A percentile compares a stretch with the other conserved stretches of the same genome.
Conservation (phyloP, 2,329 filamentous ascomycete genomes). For the Seiridium unicorne region DNA sequence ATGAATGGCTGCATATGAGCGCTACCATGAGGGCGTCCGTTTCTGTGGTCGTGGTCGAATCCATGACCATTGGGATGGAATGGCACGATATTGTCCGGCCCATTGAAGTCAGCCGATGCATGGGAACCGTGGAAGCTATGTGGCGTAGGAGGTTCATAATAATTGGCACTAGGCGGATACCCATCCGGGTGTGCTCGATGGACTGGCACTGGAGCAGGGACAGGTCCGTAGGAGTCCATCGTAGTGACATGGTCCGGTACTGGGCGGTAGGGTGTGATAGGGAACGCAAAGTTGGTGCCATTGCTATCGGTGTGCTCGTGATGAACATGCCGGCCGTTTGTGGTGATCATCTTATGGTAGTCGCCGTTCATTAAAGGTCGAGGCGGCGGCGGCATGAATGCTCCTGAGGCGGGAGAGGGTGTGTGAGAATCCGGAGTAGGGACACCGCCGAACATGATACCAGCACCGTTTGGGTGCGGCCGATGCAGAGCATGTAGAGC, state of each 20-base stretch:
- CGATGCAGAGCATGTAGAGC: constrained; percentile 23
- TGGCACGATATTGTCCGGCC: constrained; percentile 35
- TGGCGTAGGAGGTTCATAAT: constrained; percentile 53
- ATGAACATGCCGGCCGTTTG: constrained; percentile 18
- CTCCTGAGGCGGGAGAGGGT: constrained; percentile 54
- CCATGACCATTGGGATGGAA: constrained; percentile 35
- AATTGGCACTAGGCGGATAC: constrained; percentile 29
- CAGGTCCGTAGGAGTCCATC: constrained; percentile 23
- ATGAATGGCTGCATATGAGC: constrained; percentile 25
- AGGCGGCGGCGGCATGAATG: constrained; percentile 45
- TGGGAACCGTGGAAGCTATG: constrained; percentile 64
- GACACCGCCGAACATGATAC: constrained; percentile 49
- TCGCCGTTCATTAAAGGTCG: constrained; percentile 20
- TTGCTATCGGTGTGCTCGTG: constrained; percentile 25
- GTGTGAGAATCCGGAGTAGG: constrained; percentile 52
- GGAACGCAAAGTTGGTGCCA: constrained; percentile 21
- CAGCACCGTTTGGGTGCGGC: constrained; percentile 42
- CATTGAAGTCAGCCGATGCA: constrained; percentile 46
- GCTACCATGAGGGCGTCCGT: constrained; percentile 13
- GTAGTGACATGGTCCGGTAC: constrained; percentile 21
- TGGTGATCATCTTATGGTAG: constrained; percentile 8
- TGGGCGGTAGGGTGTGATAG: constrained; percentile 23
- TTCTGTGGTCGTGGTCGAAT: constrained; percentile 3
- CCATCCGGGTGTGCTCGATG: constrained; percentile 29
- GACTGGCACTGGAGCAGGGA: constrained; percentile 16